Percentiles rank a stretch among this genome's conserved stretches.
Evolutionary conservation across 1,284 basidiomycete species (phyloP).

Genomic region (Ganoderma multipileum): DNA sequence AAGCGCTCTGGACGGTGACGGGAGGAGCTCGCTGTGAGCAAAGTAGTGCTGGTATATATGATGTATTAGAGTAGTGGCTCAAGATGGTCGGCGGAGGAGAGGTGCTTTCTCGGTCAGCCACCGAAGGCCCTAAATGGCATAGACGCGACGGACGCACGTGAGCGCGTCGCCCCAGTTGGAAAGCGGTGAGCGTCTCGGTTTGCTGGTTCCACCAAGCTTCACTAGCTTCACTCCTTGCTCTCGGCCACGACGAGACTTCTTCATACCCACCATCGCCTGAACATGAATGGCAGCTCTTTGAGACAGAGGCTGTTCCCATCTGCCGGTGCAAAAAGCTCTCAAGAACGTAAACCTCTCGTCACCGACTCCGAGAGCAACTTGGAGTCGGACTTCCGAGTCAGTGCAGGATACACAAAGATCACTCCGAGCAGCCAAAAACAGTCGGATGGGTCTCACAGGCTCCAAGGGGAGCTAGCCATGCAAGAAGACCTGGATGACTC

Average conservation of each 20-base stretch:
- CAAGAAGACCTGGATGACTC: conserved; percentile 1
- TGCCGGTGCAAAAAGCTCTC: background rate
- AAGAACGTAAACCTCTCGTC: background rate
- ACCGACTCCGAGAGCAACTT: background rate
- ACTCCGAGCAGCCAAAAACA: background rate
- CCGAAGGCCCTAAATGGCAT: background rate
- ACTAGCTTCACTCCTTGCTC: background rate
- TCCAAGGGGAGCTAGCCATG: background rate
- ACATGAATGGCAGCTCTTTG: conserved; percentile 22
- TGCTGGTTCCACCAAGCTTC: too few relatives aligned
- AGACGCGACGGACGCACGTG: conserved; percentile 22
- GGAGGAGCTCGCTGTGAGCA: background rate
- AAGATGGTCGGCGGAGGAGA: conserved; percentile 10
- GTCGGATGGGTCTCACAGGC: background rate
- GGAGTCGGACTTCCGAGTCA: background rate
- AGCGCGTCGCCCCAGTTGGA: conserved; percentile 19
- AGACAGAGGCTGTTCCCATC: conserved; percentile 22
- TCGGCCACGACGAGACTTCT: background rate
- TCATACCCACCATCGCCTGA: background rate
- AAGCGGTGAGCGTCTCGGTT: background rate
- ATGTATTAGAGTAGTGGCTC: background rate
- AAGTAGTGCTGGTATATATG: background rate
- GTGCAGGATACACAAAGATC: background rate
- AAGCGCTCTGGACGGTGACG: background rate
- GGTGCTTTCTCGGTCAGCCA: conserved; percentile 12